Evolutionary conservation across 2,329 filamentous ascomycete species (phyloP).

Genomic region (Corynespora cassiicola): DNA sequence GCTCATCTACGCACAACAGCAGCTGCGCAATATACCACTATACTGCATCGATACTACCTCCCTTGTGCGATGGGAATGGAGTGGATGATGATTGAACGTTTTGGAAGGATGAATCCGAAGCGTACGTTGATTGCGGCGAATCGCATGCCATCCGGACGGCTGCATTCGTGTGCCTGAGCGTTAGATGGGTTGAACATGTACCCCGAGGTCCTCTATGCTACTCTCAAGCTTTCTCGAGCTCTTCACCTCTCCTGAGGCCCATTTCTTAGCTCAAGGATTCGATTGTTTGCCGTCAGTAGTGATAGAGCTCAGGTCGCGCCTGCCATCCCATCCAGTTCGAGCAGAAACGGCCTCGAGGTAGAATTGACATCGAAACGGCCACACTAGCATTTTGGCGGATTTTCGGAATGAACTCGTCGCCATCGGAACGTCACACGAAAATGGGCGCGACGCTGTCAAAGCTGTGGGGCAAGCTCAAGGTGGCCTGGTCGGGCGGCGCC

Average conservation of each 20-base stretch:
- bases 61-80: not conserved
- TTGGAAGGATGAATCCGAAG: constrained; percentile 13
- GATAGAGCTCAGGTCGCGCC: too few species aligned
- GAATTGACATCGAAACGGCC: not conserved
- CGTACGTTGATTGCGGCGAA: constrained; percentile 18
- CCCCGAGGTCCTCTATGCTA: constrained; percentile 2
- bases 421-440: constrained; percentile 36
- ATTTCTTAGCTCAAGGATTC: constrained; percentile 2
- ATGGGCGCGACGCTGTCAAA: constrained; percentile 39
- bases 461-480: constrained; percentile 37
- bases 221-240: not conserved
- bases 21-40: constrained; percentile 33
- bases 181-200: constrained; percentile 21
- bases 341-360: not conserved
- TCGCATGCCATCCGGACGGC: constrained; percentile 23
- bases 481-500: constrained; percentile 23
- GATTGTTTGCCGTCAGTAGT: too few species aligned
- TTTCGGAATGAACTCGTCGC: constrained; percentile 13
- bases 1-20: constrained; percentile 19
- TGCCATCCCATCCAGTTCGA: too few species aligned
- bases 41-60: constrained; percentile 27
- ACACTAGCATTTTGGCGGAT: not conserved
- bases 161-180: constrained; percentile 20
- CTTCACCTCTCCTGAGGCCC: constrained; percentile 4
- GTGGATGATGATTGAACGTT: too few species aligned